phyloP scores from a whole-genome alignment of 73 alveolate genomes.

The Tetrahymena elliotti region DNA sequence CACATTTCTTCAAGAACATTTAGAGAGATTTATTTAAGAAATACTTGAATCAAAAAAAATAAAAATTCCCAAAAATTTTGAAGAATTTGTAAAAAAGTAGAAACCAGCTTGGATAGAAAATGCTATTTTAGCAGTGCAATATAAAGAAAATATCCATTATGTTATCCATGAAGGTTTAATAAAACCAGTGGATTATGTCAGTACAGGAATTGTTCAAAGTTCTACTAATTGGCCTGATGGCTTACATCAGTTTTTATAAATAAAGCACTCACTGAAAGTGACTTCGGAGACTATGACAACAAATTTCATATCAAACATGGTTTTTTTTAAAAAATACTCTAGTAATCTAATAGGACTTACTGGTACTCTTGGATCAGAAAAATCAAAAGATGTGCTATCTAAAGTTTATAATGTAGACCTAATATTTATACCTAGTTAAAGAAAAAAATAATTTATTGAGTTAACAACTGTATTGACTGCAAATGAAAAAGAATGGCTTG shows the following conservation, averaged over 20 bases:
- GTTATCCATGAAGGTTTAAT: neutral
- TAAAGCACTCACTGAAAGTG: neutral
- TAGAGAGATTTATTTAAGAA: neutral
- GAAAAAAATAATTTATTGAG: neutral
- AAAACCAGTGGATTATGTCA: slow-evolving; percentile 6
- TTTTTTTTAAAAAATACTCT: slow-evolving; percentile 1
- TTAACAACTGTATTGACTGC: neutral
- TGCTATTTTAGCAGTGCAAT: neutral
- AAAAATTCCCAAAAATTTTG: neutral
- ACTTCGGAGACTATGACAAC: slow-evolving; percentile 21
- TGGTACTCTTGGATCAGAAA: slow-evolving; percentile 15
- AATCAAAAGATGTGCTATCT: neutral
- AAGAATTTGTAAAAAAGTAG: neutral
- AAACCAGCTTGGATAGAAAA: neutral
- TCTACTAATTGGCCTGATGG: slow-evolving; percentile 25
- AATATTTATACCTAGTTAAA: neutral
- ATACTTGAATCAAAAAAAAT: neutral
- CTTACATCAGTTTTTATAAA: slow-evolving; percentile 17
- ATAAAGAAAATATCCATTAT: slow-evolving; percentile 8
- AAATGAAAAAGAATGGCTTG: neutral
- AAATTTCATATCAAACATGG: slow-evolving; percentile 8
- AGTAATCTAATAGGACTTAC: neutral
- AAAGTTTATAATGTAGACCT: neutral
- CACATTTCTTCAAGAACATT: neutral
- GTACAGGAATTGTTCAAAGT: slow-evolving; percentile 8